A percentile compares a stretch with the other conserved stretches of the same genome.
Conservation (phyloP, 2,329 filamentous ascomycete genomes). For the Monosporascus sp. region DNA sequence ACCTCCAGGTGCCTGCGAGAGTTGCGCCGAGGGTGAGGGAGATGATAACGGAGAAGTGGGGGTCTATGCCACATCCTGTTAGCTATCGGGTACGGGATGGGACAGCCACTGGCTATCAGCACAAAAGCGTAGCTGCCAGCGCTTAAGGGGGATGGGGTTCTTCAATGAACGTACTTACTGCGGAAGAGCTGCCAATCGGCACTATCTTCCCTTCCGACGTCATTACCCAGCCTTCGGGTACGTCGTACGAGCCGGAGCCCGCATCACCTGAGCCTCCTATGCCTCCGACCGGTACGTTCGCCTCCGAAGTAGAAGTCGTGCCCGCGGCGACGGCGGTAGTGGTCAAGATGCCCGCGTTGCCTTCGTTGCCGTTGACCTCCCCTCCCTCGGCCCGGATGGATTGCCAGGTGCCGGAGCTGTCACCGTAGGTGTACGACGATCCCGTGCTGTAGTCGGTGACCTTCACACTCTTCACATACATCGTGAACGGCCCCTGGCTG, state of each 20-base stretch:
- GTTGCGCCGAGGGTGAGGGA: constrained; percentile 42
- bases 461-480: constrained; percentile 71
- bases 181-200: constrained; percentile 59
- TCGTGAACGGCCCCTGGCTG: constrained; percentile 73
- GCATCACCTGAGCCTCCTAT: constrained; percentile 53
- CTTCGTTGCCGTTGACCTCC: constrained; percentile 62
- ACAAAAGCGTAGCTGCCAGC: constrained; percentile 12
- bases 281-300: constrained; percentile 65
- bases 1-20: constrained; percentile 25
- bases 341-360: constrained; percentile 44
- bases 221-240: constrained; percentile 79
- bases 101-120: neutral
- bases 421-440: constrained; percentile 73
- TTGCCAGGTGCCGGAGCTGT: constrained; percentile 70
- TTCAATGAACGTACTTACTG: constrained; percentile 37
- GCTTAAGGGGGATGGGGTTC: constrained; percentile 4
- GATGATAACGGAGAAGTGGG: constrained; percentile 41
- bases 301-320: constrained; percentile 55
- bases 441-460: constrained; percentile 94
- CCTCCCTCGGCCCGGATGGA: constrained; percentile 82
- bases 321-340: constrained; percentile 57
- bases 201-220: constrained; percentile 73
- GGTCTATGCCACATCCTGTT: constrained; percentile 21
- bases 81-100: constrained; percentile 7
- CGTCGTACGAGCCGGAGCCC: constrained; percentile 42